Evolutionary conservation across 352 stramenopile species (phyloP), one percentile per base, ranked within the genome.

Genomic region (Globisporangium cystogenes): DNA sequence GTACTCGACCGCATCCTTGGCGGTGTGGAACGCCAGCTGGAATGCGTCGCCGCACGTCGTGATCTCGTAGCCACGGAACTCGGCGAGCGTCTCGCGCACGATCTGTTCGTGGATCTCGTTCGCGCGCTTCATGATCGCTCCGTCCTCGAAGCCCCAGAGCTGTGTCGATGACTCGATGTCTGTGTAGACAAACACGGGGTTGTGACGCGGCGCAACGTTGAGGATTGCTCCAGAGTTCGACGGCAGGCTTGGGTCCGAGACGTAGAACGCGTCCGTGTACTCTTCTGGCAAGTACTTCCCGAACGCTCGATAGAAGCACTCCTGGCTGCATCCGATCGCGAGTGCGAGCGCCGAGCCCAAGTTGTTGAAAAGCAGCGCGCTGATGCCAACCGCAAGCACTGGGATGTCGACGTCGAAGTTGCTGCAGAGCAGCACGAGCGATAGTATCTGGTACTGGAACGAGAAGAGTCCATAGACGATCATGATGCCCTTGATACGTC

Each of bases 171-270:
- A 68, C 53, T 87, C 74, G 48, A 83, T 83, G 58, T 87, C 76
- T 16, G 76, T 87, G 72, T 77, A 82, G 24, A 87, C 72, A 41
- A 87, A 86, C 33, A 87, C 70, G 7, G 74, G 76, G 20, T 80
- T 70, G 15, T 57, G 58, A 21, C 58, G 55, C 18, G 72, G 71
- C 11, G 72, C 52, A 4, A 45, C 45, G 48, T 51, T 63, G 27
- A 18, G 29, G 11, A 36, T 51, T 12, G 52, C 41, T 1, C 41
- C 57, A 12, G 46, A 48, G 45, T 56, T 48, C n/a, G 72, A 70
- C 16, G 50, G 50, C 33, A 74, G 59, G 27, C 47, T 65, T 11
- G 70, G 66, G 47, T 77, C 66, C 15, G 61, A 72, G 64, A 74
- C 59, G 61, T 76, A 68, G 62, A 74, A 78, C 41, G 58, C 64